Percentiles rank a stretch among this genome's conserved stretches.
phyloP scores from a whole-genome alignment of 1,284 basidiomycete genomes.

The Abortiporus biennis region DNA sequence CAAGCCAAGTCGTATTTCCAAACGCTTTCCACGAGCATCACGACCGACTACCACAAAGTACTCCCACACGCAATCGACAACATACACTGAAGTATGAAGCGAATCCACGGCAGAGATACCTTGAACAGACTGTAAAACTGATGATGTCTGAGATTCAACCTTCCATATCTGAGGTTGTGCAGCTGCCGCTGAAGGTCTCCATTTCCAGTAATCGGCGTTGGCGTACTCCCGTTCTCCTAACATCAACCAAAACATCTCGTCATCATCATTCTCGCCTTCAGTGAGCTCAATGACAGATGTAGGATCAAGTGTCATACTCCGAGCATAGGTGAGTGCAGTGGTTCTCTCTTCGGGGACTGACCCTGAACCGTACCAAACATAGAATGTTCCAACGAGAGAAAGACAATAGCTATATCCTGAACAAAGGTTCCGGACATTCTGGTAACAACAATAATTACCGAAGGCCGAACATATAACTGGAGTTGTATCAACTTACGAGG shows the following conservation, averaged over 20 bases:
- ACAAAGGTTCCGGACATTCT: constrained; percentile 66
- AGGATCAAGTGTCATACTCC: constrained; percentile 33
- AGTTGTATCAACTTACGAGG: constrained; percentile 41
- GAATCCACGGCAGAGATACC: background rate
- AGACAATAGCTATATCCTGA: constrained; percentile 76
- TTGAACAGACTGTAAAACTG: background rate
- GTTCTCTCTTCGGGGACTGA: constrained; percentile 50
- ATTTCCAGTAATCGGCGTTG: constrained; percentile 74
- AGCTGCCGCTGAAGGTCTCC: constrained; percentile 39
- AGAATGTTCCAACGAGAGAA: constrained; percentile 60
- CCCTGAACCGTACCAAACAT: constrained; percentile 75
- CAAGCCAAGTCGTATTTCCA: constrained; percentile 57
- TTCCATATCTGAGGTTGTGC: constrained; percentile 31
- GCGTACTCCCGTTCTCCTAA: constrained; percentile 69
- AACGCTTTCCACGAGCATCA: constrained; percentile 50
- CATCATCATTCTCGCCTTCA: constrained; percentile 56
- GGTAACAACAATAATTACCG: constrained; percentile 5
- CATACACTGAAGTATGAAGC: constrained; percentile 26
- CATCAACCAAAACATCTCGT: constrained; percentile 81
- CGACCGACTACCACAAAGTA: constrained; percentile 69
- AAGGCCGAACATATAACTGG: background rate
- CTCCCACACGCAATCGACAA: constrained; percentile 73
- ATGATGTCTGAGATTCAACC: too few species aligned
- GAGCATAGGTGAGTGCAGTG: constrained; percentile 56
- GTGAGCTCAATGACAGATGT: constrained; percentile 43